Evolutionary conservation across 768 basidiomycete species (phyloP), one percentile per base, ranked within the genome.

Genomic region (Russula brevipes): DNA sequence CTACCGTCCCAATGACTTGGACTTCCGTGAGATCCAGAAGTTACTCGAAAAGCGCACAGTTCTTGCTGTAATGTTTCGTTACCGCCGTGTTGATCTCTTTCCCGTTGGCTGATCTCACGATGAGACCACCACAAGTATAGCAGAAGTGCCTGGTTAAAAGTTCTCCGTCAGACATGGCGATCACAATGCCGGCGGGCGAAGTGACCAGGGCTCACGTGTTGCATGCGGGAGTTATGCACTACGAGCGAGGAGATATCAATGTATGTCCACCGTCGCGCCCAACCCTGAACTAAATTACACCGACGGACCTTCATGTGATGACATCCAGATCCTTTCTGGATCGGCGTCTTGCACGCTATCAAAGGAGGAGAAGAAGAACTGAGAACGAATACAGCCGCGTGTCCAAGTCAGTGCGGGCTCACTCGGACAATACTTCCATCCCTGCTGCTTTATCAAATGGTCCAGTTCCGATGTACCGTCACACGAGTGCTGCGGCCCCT

Each of bases 191-290:
- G 38, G 16, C 41, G 41, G 16, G 30, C 12, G 7, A 2, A 33
- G 46, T 16, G 12, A 11, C 31, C 7, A 12, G 31, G 9, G 57
- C 70, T 47, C 50, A 72, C 71, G 79, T 78, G 65, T 84, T 84
- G 70, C 84, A 85, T n/a, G 79, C 82, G 2, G 82, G 82, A 1
- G 81, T 74, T 44, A 79, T 77, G 66, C 82, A 85, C 84, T 85
- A 4, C 39, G 11, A n/a, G 9, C n/a, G 41, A 14, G 9, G 45
- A 31, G 44, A 4, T 6, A 6, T 60, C 36, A 47, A 19, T 10
- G 39, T 39, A 24, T 24, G 24, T 24, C 24, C 24, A 24, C 24
- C 24, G 24, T 24, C 24, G 24, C 24, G 24, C 24, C 24, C 24
- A 30, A 39, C n/a, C n/a, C 5, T 8, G 24, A 19, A 47, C 31